A percentile compares a stretch with the other conserved stretches of the same genome.
phyloP scores from a whole-genome alignment of 2,329 filamentous ascomycete species.

The Colletotrichum sp. region DNA sequence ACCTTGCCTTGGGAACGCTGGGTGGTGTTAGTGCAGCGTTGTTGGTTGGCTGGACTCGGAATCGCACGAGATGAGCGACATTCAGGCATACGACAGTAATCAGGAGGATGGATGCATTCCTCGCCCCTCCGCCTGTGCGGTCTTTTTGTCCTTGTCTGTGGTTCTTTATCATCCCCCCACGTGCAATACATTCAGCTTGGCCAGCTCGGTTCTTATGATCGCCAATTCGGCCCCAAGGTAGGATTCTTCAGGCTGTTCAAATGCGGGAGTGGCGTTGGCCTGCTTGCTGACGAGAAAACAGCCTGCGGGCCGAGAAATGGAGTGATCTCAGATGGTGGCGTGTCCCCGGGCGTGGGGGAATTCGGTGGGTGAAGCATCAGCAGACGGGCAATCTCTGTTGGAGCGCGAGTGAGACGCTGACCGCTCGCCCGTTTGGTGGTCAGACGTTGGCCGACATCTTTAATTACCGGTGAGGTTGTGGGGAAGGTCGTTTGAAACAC shows the following conservation, averaged over 20 bases:
- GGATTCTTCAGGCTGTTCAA: background rate
- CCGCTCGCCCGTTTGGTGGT: background rate
- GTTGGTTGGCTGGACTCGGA: background rate
- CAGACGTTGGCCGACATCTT: background rate
- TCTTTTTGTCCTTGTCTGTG: background rate
- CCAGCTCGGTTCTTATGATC: background rate
- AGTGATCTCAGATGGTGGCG: background rate
- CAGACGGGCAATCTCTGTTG: background rate
- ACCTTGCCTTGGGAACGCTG: background rate
- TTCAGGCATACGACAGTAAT: background rate
- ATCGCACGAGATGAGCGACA: background rate
- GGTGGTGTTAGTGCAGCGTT: background rate
- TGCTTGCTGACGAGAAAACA: background rate
- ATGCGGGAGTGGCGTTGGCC: background rate
- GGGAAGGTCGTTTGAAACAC: background rate
- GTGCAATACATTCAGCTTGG: background rate
- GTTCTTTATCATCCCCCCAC: background rate
- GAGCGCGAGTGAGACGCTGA: background rate
- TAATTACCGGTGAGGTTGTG: background rate
- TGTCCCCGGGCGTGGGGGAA: background rate
- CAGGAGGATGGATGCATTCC: background rate
- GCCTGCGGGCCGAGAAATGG: background rate
- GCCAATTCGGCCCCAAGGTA: background rate
- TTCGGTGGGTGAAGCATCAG: background rate
- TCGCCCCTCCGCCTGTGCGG: background rate